Conservation (phyloP, 208 protist species). For the Trypanosoma avium region DNA sequence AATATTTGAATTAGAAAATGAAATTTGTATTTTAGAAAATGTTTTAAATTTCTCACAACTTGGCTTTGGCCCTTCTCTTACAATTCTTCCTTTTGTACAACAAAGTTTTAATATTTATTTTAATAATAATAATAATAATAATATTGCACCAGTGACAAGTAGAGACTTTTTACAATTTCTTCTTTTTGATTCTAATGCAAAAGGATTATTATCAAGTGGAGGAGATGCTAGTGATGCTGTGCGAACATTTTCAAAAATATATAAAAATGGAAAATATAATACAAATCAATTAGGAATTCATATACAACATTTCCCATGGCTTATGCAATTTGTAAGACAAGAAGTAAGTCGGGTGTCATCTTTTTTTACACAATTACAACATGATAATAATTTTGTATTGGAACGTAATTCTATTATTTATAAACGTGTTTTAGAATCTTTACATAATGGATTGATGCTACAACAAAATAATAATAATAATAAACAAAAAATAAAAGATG, state of each 20-base stretch:
- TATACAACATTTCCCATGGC: slow-evolving; percentile 62
- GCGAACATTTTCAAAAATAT: slow-evolving; percentile 54
- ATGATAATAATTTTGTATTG: neutral
- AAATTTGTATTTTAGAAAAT: slow-evolving; percentile 51
- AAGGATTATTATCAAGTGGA: slow-evolving; percentile 40
- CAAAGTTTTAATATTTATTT: slow-evolving; percentile 57
- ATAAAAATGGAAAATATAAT: slow-evolving; percentile 29
- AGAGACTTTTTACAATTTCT: slow-evolving; percentile 62
- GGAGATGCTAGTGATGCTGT: slow-evolving; percentile 67
- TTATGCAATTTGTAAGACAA: slow-evolving; percentile 50
- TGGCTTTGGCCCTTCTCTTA: slow-evolving; percentile 53
- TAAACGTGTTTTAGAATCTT: slow-evolving; percentile 6
- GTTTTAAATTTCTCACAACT: slow-evolving; percentile 59
- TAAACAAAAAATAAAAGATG: no score
- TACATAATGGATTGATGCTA: neutral
- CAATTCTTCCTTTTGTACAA: slow-evolving; percentile 66
- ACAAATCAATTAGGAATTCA: slow-evolving; percentile 70
- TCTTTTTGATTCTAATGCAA: slow-evolving; percentile 36
- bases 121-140: slow-evolving; percentile 23
- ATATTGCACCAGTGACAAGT: slow-evolving; percentile 50
- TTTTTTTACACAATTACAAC: slow-evolving; percentile 7
- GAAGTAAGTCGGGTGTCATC: slow-evolving; percentile 17
- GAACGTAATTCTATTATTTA: slow-evolving; percentile 37
- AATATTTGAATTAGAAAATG: slow-evolving; percentile 73
- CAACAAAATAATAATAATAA: neutral